Conservation (phyloP, 495 filamentous ascomycete genomes). For the Tuber calosporum region DNA sequence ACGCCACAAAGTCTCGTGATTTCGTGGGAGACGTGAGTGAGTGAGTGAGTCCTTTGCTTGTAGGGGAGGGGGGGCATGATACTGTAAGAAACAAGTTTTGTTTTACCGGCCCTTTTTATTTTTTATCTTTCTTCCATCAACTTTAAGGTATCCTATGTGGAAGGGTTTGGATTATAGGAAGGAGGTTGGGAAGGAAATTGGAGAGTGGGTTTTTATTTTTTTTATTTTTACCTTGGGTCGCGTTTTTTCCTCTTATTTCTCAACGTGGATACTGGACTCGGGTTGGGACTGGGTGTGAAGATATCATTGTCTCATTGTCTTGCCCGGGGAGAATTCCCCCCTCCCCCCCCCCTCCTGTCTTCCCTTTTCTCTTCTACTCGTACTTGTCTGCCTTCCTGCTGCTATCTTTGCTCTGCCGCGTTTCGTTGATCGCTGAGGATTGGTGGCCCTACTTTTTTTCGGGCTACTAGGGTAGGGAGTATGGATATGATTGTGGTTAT, state of each 20-base stretch:
- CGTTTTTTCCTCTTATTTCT: background rate
- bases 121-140: background rate
- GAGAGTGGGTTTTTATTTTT: background rate
- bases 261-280: background rate
- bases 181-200: background rate
- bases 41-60: background rate
- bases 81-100: background rate
- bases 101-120: background rate
- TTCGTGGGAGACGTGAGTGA: conserved; percentile 1
- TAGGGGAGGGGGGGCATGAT: background rate
- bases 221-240: background rate
- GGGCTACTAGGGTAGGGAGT: background rate
- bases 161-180: background rate
- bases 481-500: background rate
- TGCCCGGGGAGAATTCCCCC: background rate
- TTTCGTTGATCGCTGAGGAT: background rate
- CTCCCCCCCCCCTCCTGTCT: too few relatives aligned
- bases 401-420: background rate
- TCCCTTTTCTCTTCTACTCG: background rate
- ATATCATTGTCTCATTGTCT: background rate
- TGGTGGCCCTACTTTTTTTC: background rate
- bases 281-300: background rate
- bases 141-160: background rate
- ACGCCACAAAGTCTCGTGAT: conserved; percentile 5
- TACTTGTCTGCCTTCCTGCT: background rate